Conservation (phyloP, 441 rosid genomes). For the Jatropha podagrica region DNA sequence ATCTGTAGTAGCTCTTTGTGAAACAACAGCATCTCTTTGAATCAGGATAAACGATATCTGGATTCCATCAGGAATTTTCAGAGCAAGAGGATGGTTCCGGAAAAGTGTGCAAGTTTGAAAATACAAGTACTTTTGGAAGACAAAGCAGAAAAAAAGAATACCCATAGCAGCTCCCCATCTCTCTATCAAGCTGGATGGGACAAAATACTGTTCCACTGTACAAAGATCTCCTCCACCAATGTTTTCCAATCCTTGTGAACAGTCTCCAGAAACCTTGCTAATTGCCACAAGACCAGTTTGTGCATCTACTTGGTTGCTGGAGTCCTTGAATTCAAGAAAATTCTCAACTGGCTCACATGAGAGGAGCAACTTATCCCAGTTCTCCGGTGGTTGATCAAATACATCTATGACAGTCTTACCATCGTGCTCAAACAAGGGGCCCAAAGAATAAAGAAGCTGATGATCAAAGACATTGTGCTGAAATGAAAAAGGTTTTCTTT, state of each 20-base stretch:
- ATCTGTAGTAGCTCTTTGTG: conserved; percentile 91
- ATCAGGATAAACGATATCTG: conserved; percentile 87
- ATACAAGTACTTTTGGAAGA: conserved; percentile 18
- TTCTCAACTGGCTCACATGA: conserved; percentile 70
- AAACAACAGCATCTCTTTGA: conserved; percentile 94
- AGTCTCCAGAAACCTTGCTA: conserved; percentile 27
- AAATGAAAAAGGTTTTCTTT: conserved; percentile 75
- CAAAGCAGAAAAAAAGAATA: conserved; percentile 43
- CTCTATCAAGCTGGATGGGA: conserved; percentile 72
- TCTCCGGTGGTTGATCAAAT: conserved; percentile 40
- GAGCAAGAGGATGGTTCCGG: neutral
- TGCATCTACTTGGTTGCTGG: conserved; percentile 28
- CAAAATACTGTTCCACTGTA: conserved; percentile 49
- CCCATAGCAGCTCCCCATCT: conserved; percentile 99
- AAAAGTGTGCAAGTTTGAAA: neutral
- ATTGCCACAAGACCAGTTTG: conserved; percentile 27
- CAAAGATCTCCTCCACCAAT: conserved; percentile 33
- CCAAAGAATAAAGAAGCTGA: conserved; percentile 53
- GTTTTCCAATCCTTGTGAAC: conserved; percentile 32
- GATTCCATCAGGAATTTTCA: conserved; percentile 35
- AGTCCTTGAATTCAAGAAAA: conserved; percentile 58
- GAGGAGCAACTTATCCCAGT: conserved; percentile 45
- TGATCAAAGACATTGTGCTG: conserved; percentile 38
- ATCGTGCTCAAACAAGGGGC: conserved; percentile 42
- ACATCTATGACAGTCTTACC: conserved; percentile 27